Evolutionary conservation across 306 rosid genomes (phyloP).

Genomic region (Begonia fuchsioides): DNA sequence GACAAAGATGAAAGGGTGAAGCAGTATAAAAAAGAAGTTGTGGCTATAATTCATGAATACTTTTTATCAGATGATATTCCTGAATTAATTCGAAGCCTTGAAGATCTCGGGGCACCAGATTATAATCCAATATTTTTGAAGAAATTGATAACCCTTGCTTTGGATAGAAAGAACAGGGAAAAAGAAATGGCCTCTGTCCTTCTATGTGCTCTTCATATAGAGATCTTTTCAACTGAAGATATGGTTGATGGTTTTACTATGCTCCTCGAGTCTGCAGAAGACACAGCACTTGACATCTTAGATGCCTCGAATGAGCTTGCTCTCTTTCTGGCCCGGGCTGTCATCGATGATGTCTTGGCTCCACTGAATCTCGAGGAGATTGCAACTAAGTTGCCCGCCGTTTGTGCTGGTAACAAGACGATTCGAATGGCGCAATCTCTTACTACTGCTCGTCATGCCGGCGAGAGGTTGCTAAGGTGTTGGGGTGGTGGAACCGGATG

Average conservation of each 20-base stretch:
- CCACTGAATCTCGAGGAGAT: conserved; percentile 53
- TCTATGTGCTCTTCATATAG: conserved; percentile 60
- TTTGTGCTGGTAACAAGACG: conserved; percentile 46
- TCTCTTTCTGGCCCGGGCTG: conserved; percentile 57
- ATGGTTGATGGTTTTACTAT: conserved; percentile 47
- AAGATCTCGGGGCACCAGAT: conserved; percentile 31
- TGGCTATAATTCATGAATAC: conserved; percentile 50
- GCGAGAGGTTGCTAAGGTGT: conserved; percentile 55
- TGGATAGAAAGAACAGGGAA: conserved; percentile 66
- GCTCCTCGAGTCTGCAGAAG: conserved; percentile 64
- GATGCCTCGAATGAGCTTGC: conserved; percentile 67
- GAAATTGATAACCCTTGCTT: conserved; percentile 43
- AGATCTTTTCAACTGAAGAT: conserved; percentile 65
- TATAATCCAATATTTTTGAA: conserved; percentile 55
- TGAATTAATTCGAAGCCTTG: conserved; percentile 38
- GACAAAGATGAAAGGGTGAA: conserved; percentile 48
- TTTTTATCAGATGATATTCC: conserved; percentile 49
- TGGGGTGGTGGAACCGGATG: conserved; percentile 85
- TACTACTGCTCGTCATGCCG: conserved; percentile 45
- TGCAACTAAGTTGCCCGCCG: conserved; percentile 20
- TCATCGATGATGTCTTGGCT: conserved; percentile 52
- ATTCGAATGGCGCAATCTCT: conserved; percentile 48
- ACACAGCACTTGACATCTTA: conserved; percentile 62
- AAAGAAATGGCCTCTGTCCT: conserved; percentile 68
- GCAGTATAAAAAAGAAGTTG: conserved; percentile 67